phyloP scores from a whole-genome alignment of 2,329 filamentous ascomycete genomes.

The Colletotrichum godetiae region DNA sequence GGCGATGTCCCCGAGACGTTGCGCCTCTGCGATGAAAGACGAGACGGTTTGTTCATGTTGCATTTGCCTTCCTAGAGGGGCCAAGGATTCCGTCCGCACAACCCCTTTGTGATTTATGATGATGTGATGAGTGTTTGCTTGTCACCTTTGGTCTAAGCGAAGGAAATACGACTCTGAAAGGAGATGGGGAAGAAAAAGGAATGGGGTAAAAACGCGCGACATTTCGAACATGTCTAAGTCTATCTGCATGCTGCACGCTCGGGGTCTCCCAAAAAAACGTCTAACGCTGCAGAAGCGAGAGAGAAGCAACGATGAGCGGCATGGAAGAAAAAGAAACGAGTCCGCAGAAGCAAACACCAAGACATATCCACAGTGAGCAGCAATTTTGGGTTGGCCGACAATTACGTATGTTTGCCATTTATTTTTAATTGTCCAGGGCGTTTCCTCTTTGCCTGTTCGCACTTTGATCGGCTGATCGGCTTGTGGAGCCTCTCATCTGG shows the following conservation, averaged over 20 bases:
- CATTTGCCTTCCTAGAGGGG: slow-evolving; percentile 7
- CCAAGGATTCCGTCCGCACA: slow-evolving; percentile 15
- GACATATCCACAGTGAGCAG: not conserved
- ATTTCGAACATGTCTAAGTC: not conserved
- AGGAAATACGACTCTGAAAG: slow-evolving; percentile 6
- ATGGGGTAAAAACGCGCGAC: not conserved
- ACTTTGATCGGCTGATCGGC: slow-evolving; percentile 20
- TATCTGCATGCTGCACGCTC: not conserved
- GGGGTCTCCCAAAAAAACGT: not conserved
- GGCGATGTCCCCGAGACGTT: not conserved
- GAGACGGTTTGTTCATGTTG: not conserved
- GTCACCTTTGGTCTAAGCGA: not conserved
- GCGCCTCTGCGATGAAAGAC: not conserved
- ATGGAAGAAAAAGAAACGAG: not conserved
- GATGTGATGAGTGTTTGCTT: not conserved
- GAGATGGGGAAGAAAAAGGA: not conserved
- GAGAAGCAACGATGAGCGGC: slow-evolving; percentile 2
- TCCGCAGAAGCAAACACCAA: not conserved
- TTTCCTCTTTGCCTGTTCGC: not conserved
- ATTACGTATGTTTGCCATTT: not conserved
- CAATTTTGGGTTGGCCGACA: not conserved
- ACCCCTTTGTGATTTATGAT: slow-evolving; percentile 9
- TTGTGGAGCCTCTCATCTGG: not conserved
- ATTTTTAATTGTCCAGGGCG: slow-evolving; percentile 2
- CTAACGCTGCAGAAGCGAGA: slow-evolving; percentile 5